Evolutionary conservation across 2,329 filamentous ascomycete species (phyloP).

Genomic region (Beauveria sp.): DNA sequence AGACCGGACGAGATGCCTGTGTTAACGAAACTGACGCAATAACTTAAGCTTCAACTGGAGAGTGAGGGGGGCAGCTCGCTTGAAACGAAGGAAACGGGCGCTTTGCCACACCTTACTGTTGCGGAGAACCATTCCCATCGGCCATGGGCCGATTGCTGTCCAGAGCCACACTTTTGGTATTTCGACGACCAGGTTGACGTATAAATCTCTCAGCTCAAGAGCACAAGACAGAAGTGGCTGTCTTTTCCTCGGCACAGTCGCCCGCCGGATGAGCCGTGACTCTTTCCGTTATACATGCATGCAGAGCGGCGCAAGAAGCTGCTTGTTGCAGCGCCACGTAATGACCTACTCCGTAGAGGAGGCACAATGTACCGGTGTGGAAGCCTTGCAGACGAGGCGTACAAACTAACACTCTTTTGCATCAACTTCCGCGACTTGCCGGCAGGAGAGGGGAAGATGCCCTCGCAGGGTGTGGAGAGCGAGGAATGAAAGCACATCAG

Average conservation of each 20-base stretch:
- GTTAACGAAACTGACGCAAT: not conserved
- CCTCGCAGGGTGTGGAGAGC: not conserved
- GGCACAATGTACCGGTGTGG: not conserved
- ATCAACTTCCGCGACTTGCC: not conserved
- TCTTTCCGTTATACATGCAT: not conserved
- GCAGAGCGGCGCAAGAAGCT: not conserved
- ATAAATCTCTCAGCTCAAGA: not conserved
- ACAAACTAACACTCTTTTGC: not conserved
- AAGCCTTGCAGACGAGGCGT: not conserved
- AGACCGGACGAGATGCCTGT: not conserved
- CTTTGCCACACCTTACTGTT: not conserved
- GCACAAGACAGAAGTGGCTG: not conserved
- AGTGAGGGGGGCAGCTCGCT: not conserved
- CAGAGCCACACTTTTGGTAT: not conserved
- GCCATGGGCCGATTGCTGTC: not conserved
- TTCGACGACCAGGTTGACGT: not conserved
- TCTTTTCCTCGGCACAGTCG: not conserved
- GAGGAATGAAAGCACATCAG: not conserved
- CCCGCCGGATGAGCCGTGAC: not conserved
- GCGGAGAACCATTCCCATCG: not conserved
- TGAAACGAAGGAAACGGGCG: not conserved
- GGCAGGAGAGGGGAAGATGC: not conserved
- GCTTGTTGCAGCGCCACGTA: not conserved
- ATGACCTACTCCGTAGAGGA: too few species aligned
- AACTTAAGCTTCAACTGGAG: too few species aligned